These are phyloP conservation scores for Pachysandra terminalis DNA, from an alignment of 164 flowering plant species.

Conservation along the genomic window DNA sequence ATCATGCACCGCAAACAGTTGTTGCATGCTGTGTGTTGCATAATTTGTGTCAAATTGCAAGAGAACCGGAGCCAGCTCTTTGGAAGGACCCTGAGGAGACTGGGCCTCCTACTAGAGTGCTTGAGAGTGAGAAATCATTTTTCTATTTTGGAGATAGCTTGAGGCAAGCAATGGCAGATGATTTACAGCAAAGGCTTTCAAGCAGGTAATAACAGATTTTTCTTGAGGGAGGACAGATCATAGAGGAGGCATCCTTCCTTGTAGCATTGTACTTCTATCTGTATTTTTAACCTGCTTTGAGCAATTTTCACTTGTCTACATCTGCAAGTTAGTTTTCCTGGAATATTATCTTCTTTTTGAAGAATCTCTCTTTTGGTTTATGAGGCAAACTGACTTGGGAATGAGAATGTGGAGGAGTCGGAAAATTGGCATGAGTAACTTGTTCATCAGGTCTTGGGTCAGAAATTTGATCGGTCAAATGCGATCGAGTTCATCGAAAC, in stretches of 20 bases:
- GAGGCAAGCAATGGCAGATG: slow-evolving; percentile 90
- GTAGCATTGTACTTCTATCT: not conserved
- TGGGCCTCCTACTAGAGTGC: slow-evolving; percentile 48
- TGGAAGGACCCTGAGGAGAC: slow-evolving; percentile 80
- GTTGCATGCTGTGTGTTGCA: slow-evolving; percentile 97
- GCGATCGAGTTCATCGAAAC: not conserved
- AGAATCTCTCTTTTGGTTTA: not conserved
- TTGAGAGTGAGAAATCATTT: slow-evolving; percentile 77
- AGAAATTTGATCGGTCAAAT: not conserved
- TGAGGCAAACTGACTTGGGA: not conserved
- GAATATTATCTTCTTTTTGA: too few species aligned
- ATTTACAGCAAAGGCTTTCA: slow-evolving; percentile 60
- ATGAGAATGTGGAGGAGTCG: not conserved
- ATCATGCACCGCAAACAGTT: slow-evolving; percentile 88
- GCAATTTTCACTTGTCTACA: not conserved
- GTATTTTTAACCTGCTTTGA: slow-evolving; percentile 6
- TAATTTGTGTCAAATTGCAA: slow-evolving; percentile 90
- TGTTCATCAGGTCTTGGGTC: not conserved
- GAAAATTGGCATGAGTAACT: not conserved
- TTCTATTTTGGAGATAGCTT: slow-evolving; percentile 64
- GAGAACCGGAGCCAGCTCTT: slow-evolving; percentile 83
- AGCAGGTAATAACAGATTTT: slow-evolving; percentile 37
- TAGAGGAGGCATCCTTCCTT: not conserved
- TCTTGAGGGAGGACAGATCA: not conserved
- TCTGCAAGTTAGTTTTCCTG: too few species aligned